A percentile compares a stretch with the other conserved stretches of the same genome.
Evolutionary conservation across 306 rosid species (phyloP).

Genomic region (Lotus japonicus): DNA sequence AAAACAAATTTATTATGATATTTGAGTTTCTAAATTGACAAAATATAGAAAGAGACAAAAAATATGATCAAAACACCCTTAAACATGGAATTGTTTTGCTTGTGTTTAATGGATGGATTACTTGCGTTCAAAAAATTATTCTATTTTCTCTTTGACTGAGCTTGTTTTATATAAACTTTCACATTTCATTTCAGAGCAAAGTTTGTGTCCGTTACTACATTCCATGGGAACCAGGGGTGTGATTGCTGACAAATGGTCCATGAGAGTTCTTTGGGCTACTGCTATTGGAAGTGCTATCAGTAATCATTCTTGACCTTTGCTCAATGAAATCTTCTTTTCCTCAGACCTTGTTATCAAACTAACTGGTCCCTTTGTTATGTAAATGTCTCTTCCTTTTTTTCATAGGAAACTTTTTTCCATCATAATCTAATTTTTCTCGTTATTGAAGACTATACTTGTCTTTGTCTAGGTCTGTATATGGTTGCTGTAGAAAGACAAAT

Average conservation of each 20-base stretch:
- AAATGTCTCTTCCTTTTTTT: neutral
- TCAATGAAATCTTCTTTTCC: neutral
- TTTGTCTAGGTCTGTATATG: conserved; percentile 37
- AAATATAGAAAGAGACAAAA: neutral
- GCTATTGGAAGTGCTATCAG: conserved; percentile 42
- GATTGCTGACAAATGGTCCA: conserved; percentile 41
- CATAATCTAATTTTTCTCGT: neutral
- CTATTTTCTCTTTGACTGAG: conserved; percentile 2
- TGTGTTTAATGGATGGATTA: conserved; percentile 7
- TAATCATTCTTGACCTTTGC: conserved; percentile 17
- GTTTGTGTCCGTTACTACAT: conserved; percentile 1
- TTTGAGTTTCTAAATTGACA: neutral
- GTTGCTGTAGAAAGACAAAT: conserved; percentile 40
- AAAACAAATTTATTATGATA: neutral
- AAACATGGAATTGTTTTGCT: neutral
- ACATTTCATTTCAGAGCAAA: conserved; percentile 6
- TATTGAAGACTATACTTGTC: conserved; percentile 6
- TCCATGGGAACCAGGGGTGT: conserved; percentile 43
- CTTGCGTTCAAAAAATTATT: neutral
- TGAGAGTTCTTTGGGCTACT: conserved; percentile 50
- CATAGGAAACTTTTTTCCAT: neutral
- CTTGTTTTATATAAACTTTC: neutral
- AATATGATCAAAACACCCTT: neutral
- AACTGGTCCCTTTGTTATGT: neutral
- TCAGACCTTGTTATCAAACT: neutral